Evolutionary conservation across 2,329 filamentous ascomycete species (phyloP), one percentile per base, ranked within the genome.

Genomic region (Pleurostoma richardsiae): DNA sequence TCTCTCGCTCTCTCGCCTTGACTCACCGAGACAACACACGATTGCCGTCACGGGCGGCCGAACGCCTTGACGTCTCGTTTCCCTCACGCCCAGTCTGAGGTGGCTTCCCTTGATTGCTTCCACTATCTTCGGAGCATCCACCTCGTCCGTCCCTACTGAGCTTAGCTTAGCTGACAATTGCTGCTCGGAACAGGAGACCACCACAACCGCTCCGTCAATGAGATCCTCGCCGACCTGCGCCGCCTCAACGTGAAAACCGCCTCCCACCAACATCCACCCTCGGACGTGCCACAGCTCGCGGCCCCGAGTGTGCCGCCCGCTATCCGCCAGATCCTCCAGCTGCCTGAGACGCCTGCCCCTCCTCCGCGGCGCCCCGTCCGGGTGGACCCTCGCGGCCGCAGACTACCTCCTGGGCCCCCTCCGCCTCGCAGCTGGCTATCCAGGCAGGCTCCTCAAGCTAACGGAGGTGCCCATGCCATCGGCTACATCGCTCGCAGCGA

Each of bases 371-470:
- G 72, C 40, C 66, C 64, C 28, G 59, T 59, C 48, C 68, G 72
- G 45, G 64, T 74, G 39, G 76, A 76, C 55, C 60, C 60, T 11
- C 62, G 67, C 56, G 77, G 78, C 19, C 68, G 73, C 47, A 70
- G 77, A 46, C 62, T 74, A 26, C 80, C 80, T 7, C 71, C 81
- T 2, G 81, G 81, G 0, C 81, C 81, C 27, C 72, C 79, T 29
- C 73, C 81, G 27, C 81, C 81, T 3, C 69, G 70, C 36, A 83
- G 78, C 56, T 85, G 81, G 81, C 59, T 71, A 47, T 53, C 66
- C 49, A 59, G 45, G 46, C 53, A 61, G 51, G 59, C 54, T 6
- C 59, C 47, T 41, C 11, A 31, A 26, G 33, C 29, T 30, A 31
- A 30, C 41, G 30, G 19, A 8, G n/a, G 33, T 39, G 40, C 30